Evolutionary conservation across 176 grass and related monocot species (phyloP).

Genomic region (Phyllostachys edulis): DNA sequence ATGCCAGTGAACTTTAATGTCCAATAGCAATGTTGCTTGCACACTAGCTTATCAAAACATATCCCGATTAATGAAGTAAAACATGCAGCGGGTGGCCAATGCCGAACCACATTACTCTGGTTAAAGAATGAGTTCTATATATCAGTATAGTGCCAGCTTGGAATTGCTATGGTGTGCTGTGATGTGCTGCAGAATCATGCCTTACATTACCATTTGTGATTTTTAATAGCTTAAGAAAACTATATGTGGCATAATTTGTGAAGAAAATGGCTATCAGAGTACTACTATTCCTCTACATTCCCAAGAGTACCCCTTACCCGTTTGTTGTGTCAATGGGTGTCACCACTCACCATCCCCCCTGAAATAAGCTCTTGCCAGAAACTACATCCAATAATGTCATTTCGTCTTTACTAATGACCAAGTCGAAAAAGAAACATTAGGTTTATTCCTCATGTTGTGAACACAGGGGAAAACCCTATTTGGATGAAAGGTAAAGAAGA

Average conservation of each 20-base stretch:
- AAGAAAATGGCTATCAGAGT: background rate
- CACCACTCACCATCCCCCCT: background rate
- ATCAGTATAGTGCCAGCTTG: background rate
- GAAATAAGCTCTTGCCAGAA: constrained; percentile 3
- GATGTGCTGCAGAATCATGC: background rate
- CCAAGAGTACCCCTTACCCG: background rate
- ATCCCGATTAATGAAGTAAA: constrained; percentile 18
- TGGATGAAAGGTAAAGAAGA: background rate
- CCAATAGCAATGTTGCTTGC: background rate
- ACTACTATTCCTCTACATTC: background rate
- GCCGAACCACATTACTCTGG: background rate
- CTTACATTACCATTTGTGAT: background rate
- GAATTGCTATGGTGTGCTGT: background rate
- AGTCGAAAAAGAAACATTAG: background rate
- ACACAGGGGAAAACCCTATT: background rate
- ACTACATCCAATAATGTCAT: background rate
- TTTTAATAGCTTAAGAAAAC: background rate
- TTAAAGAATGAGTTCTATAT: background rate
- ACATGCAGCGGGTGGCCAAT: background rate
- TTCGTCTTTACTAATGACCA: background rate
- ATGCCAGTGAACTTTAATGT: constrained; percentile 7
- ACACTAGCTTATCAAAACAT: background rate
- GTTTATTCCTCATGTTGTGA: background rate
- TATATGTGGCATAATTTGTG: background rate
- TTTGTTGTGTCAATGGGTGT: background rate